A percentile compares a stretch with the other conserved stretches of the same genome.
Evolutionary conservation across 2,329 filamentous ascomycete genomes (phyloP).

Genomic region (Zymoseptoria passerinii): DNA sequence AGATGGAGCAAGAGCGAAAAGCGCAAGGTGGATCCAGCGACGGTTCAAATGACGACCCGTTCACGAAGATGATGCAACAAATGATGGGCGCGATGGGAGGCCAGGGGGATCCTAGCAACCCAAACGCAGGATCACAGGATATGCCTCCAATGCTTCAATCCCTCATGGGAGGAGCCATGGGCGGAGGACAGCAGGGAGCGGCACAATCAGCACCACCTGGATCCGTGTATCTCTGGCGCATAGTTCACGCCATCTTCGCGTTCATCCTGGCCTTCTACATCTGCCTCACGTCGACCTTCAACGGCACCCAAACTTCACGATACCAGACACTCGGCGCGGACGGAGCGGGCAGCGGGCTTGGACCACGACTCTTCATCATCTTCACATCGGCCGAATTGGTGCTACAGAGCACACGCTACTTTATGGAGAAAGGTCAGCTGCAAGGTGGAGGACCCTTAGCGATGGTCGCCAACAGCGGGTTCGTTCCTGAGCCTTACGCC

Average conservation of each 20-base stretch:
- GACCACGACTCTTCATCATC: slow-evolving; percentile 63
- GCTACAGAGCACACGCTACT: slow-evolving; percentile 62
- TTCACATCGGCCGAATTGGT: slow-evolving; percentile 70
- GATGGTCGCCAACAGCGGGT: slow-evolving; percentile 47
- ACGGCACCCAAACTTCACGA: slow-evolving; percentile 55
- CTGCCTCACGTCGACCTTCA: slow-evolving; percentile 58
- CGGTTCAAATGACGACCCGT: slow-evolving; percentile 49
- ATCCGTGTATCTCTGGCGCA: slow-evolving; percentile 55
- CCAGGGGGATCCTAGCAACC: slow-evolving; percentile 25
- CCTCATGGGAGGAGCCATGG: slow-evolving; percentile 34
- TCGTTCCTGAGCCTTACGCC: slow-evolving; percentile 57
- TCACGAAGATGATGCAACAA: slow-evolving; percentile 69
- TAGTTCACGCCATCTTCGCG: slow-evolving; percentile 66
- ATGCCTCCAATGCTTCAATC: slow-evolving; percentile 38
- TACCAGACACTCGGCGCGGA: slow-evolving; percentile 31
- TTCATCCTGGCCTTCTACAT: slow-evolving; percentile 64
- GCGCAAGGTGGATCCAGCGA: slow-evolving; percentile 9
- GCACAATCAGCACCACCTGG: slow-evolving; percentile 29
- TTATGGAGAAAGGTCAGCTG: slow-evolving; percentile 54
- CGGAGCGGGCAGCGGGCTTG: slow-evolving; percentile 32
- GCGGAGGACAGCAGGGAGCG: slow-evolving; percentile 24
- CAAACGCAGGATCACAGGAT: slow-evolving; percentile 35
- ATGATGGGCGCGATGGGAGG: slow-evolving; percentile 31
- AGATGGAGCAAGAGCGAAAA: slow-evolving; percentile 21
- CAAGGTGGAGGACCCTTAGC: slow-evolving; percentile 56